These are phyloP conservation scores for Cladosporium sp. DNA, from an alignment of 2,329 filamentous ascomycete species.

Conservation along the genomic window DNA sequence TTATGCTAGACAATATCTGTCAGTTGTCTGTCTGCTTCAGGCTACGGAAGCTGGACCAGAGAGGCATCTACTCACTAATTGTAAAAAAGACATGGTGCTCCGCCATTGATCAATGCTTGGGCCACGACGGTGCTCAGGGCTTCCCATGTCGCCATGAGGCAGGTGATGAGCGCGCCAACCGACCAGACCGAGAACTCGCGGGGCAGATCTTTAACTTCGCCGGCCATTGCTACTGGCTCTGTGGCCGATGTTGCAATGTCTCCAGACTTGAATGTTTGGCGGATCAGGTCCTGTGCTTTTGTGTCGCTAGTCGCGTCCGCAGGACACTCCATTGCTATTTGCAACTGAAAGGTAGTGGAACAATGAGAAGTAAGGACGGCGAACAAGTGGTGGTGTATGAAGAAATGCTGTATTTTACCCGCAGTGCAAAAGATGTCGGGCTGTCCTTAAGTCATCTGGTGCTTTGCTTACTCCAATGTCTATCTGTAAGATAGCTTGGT, in stretches of 20 bases:
- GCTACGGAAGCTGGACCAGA: neutral
- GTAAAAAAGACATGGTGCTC: constrained; percentile 46
- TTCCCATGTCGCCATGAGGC: constrained; percentile 52
- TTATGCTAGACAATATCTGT: constrained; percentile 30
- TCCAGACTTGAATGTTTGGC: too few species aligned
- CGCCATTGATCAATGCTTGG: constrained; percentile 42
- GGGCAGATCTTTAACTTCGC: constrained; percentile 26
- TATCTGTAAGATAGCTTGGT: neutral
- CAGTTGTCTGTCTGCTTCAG: neutral
- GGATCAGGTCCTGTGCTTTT: too few species aligned
- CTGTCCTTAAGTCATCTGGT: too few species aligned
- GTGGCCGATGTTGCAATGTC: too few species aligned
- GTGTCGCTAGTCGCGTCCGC: too few species aligned
- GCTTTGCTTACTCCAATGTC: neutral
- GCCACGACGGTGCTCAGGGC: constrained; percentile 46
- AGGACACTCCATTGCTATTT: too few species aligned
- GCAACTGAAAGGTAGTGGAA: too few species aligned
- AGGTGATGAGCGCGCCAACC: constrained; percentile 42
- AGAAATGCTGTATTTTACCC: too few species aligned
- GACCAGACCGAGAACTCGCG: constrained; percentile 35
- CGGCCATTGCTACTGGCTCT: neutral
- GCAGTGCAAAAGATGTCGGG: too few species aligned
- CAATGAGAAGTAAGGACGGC: too few species aligned
- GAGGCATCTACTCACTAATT: constrained; percentile 34
- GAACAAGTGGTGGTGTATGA: too few species aligned